Percentiles rank a stretch among this genome's conserved stretches.
phyloP scores from a whole-genome alignment of 1,284 basidiomycete species.

The Ceratobasidium theobromae region DNA sequence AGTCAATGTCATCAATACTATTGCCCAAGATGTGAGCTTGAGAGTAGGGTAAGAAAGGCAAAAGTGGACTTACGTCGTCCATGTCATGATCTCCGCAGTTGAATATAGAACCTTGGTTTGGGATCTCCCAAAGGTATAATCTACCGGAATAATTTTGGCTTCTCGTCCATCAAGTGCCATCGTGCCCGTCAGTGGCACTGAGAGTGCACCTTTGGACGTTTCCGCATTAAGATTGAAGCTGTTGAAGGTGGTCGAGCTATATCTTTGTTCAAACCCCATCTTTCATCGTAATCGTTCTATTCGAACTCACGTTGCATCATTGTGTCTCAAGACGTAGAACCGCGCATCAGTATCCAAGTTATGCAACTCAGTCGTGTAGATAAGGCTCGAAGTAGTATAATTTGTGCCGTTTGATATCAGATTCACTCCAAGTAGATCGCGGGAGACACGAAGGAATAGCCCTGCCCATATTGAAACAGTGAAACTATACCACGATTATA shows the following conservation, averaged over 20 bases:
- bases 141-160: conserved; percentile 34
- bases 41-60: neutral
- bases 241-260: neutral
- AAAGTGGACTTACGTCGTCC: conserved; percentile 33
- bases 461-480: conserved; percentile 40
- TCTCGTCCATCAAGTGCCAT: conserved; percentile 33
- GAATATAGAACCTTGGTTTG: conserved; percentile 28
- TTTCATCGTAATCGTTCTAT: too few relatives aligned
- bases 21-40: conserved; percentile 23
- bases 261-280: too few relatives aligned
- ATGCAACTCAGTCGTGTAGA: conserved; percentile 24
- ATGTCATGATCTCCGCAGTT: conserved; percentile 37
- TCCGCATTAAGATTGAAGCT: conserved; percentile 33
- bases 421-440: conserved; percentile 31
- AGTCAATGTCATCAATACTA: conserved; percentile 30
- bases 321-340: conserved; percentile 42
- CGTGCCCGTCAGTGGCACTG: conserved; percentile 29
- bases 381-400: conserved; percentile 28
- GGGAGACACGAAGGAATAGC: conserved; percentile 49
- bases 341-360: conserved; percentile 35
- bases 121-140: conserved; percentile 19
- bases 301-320: conserved; percentile 40
- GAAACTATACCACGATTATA: neutral
- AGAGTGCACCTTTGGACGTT: conserved; percentile 33
- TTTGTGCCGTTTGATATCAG: conserved; percentile 35